Evolutionary conservation across 2,329 filamentous ascomycete species (phyloP), one percentile per base, ranked within the genome.

Genomic region (Pseudocercospora vitis): DNA sequence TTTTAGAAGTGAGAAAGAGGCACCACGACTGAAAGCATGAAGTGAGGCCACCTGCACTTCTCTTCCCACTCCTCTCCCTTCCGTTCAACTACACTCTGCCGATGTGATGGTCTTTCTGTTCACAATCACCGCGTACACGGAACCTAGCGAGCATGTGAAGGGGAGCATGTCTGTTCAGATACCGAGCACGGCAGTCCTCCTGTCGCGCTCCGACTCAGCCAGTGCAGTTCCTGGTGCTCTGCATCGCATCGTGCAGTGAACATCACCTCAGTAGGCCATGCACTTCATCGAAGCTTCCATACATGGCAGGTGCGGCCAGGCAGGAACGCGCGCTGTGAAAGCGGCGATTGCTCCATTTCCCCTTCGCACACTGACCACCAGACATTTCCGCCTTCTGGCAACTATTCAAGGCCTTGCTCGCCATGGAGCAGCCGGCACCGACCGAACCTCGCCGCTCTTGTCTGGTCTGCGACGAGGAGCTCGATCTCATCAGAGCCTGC

Each of bases 401-500:
- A n/a, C n/a, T n/a, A n/a, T n/a, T n/a, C n/a, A n/a, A n/a, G n/a
- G n/a, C n/a, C n/a, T n/a, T n/a, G n/a, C n/a, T n/a, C n/a, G n/a
- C 7, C 37, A 42, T 42, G 37, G 37, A 42, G 37, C n/a, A n/a
- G n/a, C n/a, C n/a, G n/a, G n/a, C n/a, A n/a, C n/a, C n/a, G n/a
- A n/a, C n/a, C n/a, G n/a, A n/a, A n/a, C n/a, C 37, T 29, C 9
- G 37, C 21, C 37, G 21, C 45, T 40, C 24, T 7, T 73, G 70
- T 48, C 33, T 58, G 12, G 53, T 61, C 11, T 69, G 68, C 52
- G 61, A 51, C 48, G 64, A 67, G 9, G 9, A 58, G 9, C 55
- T 51, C 18, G 18, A 23, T 9, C 44, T 68, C 23, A 47, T 66
- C 23, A 50, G 59, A 16, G 71, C 73, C 18, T 75, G 73, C 55